Base-by-base conservation (phyloP, 495 filamentous ascomycete species). In the Gamarada debralockiae region DNA sequence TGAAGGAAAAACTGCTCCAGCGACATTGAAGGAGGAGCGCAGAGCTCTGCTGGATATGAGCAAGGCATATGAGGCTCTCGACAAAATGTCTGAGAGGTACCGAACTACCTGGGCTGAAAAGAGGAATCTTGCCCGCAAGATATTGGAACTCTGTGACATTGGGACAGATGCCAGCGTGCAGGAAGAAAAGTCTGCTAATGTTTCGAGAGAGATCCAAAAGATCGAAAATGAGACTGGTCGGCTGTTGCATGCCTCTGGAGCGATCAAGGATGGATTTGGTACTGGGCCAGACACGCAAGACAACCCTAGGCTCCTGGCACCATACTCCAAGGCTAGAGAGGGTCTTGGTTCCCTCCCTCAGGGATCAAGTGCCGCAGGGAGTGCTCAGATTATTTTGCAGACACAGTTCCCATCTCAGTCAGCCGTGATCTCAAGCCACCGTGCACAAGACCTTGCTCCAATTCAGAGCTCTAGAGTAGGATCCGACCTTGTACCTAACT, bases 311-410 rank as follows among this genome's bases (percentile, higher is more conserved):
- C 6, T 25, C 38, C 21, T 44, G 14, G 9, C 41, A 24, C 21
- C 27, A 8, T 25, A 48, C 21, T 47, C 48, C 5, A 62, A 48
- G 15, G 20, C 23, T 13, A 15, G 34, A 6, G 59, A 58, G 13
- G 10, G 14, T 15, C 12, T 20, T 14, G 12, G 15, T 27, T 55
- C 38, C 17, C n/a, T 41, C 9, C 18, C 41, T 37, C 59, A 52
- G 12, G 52, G 42, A 31, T 52, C 56, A 25, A 57, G 54, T 25
- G 48, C 64, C 2, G 62, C 68, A 49, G 66, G 65, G 51, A 65
- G 64, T 47, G 70, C 70, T 15, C 73, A 80, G 55, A 63, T 78
- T 13, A 71, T 77, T 23, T 61, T 71, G 15, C 75, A 79, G 45
- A 78, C 75, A 0, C 75, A 79, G 50, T 45, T 70, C 13, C 62